phyloP scores from a whole-genome alignment of 2,329 filamentous ascomycete genomes.

The Grosmannia huntii region DNA sequence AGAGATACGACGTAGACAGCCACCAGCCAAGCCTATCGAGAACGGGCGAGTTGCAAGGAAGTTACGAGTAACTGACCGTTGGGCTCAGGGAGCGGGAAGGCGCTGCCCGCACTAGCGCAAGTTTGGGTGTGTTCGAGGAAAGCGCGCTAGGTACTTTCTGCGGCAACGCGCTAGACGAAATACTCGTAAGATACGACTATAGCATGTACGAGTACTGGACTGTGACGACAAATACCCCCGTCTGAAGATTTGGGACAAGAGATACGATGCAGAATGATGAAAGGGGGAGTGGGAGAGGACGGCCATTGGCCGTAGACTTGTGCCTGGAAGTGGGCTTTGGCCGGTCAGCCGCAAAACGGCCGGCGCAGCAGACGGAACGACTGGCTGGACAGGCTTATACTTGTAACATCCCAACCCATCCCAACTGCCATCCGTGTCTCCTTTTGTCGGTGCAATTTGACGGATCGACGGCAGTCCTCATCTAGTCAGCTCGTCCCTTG shows the following conservation, averaged over 20 bases:
- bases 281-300: neutral
- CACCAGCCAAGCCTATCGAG: neutral
- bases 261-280: neutral
- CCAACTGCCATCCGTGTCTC: neutral
- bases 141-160: neutral
- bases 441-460: slow-evolving; percentile 6
- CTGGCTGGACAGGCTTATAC: too few species aligned
- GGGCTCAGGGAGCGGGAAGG: slow-evolving; percentile 1
- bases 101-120: neutral
- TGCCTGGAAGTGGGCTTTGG: neutral
- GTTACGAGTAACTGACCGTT: neutral
- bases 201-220: neutral
- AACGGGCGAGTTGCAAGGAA: neutral
- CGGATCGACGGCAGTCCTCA: slow-evolving; percentile 4
- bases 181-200: neutral
- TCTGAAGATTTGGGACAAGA: neutral
- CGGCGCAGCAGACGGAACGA: too few species aligned
- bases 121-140: neutral
- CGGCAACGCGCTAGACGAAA: neutral
- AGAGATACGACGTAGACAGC: neutral
- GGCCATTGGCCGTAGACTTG: too few species aligned
- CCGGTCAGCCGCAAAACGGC: neutral
- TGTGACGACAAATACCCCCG: neutral
- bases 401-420: neutral
- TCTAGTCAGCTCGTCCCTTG: neutral